Evolutionary conservation across 1,139 yeast species (phyloP), one percentile per base, ranked within the genome.

Genomic region (Taiozyma sp.): DNA sequence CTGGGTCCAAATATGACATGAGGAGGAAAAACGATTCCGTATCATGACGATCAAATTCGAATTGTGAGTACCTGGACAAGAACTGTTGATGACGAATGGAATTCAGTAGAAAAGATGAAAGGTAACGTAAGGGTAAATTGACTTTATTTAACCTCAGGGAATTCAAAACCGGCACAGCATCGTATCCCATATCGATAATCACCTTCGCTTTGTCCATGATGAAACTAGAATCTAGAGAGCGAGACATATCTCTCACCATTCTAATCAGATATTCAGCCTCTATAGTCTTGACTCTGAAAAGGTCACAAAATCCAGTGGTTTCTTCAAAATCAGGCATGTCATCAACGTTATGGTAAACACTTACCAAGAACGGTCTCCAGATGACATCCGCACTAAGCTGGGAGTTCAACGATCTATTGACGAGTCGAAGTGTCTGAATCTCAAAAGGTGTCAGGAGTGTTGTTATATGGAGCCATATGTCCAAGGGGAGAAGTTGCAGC

Each of bases 401-500:
- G 3, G 42, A 46, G 21, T 41, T 16, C 11, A 55, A 24, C 4
- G 43, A 43, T 3, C 43, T 50, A 45, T 47, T 48, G 6, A 50
- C 55, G 5, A 40, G 16, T 10, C 62, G 47, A 3, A 60, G 49
- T 4, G 29, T 22, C 13, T 56, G 49, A 3, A 59, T 24, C 42
- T 60, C 63, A 5, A 35, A 11, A 2, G 47, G 37, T 5, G 42
- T 34, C 13, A 56, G 46, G 2, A 43, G 16, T 1, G 19, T 41
- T 7, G 50, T 40, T 2, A 57, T 46, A 14, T n/a, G 28, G 26
- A 19, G 22, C 61, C 61, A 58, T 6, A 59, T 53, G 32, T 56
- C 58, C 32, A 51, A 37, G 34, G 59, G 59, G 42, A 54, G 55
- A 45, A 53, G 11, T 9, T 37, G 40, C 3, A 37, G 24, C 40